These are phyloP conservation scores for Spathaspora jeffriesii DNA, from an alignment of 1,139 yeast species.

Conservation along the genomic window DNA sequence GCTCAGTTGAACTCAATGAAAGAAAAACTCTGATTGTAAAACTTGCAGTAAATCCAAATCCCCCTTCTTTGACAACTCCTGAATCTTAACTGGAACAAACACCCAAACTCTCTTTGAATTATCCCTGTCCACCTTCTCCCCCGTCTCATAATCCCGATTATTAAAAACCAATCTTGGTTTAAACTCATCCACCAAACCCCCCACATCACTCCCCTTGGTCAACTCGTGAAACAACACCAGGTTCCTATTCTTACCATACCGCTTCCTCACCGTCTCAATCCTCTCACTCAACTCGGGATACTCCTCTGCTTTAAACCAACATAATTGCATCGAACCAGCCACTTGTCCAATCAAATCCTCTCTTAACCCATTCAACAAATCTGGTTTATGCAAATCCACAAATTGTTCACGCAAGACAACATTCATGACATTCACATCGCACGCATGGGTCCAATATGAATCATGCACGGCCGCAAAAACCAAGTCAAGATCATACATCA, in stretches of 20 bases:
- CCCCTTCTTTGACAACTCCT: conserved; percentile 33
- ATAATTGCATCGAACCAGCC: conserved; percentile 31
- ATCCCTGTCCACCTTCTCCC: neutral
- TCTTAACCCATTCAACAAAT: conserved; percentile 25
- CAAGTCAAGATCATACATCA: conserved; percentile 18
- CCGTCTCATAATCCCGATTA: conserved; percentile 6
- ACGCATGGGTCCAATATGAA: conserved; percentile 46
- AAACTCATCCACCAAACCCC: conserved; percentile 15
- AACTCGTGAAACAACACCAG: conserved; percentile 18
- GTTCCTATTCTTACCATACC: conserved; percentile 9
- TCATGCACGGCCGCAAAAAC: conserved; percentile 46
- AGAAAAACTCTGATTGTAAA: conserved; percentile 35
- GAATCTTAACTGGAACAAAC: conserved; percentile 25
- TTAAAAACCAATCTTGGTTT: conserved; percentile 24
- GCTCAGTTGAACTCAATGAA: conserved; percentile 13
- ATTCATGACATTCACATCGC: conserved; percentile 28
- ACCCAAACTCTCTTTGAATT: conserved; percentile 15
- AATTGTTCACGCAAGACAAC: conserved; percentile 32
- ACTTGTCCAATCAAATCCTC: conserved; percentile 26
- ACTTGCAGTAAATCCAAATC: conserved; percentile 33
- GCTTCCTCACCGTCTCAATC: conserved; percentile 15
- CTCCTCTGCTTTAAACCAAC: conserved; percentile 26
- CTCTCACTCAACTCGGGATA: conserved; percentile 19
- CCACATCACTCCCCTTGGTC: conserved; percentile 5
- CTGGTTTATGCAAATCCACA: conserved; percentile 31